A percentile compares a stretch with the other conserved stretches of the same genome.
phyloP scores from a whole-genome alignment of 1,284 basidiomycete species.

The Rhodotorula mucilaginosa region DNA sequence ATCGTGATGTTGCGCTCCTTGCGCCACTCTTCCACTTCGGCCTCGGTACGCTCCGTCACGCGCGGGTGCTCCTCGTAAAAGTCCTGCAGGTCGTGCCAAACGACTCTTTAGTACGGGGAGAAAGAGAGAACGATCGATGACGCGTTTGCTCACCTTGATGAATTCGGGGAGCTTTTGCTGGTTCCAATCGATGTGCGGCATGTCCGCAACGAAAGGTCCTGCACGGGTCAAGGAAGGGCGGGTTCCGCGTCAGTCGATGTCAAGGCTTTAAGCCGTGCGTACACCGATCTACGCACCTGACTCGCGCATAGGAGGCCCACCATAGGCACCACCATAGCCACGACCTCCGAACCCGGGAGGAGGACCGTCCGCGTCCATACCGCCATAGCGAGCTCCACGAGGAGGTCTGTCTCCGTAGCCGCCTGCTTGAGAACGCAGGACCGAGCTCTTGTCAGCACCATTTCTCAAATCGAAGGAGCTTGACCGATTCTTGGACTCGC shows the following conservation, averaged over 20 bases:
- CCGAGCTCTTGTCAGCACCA: too few relatives aligned
- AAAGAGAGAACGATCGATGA: not conserved
- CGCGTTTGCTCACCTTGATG: not conserved
- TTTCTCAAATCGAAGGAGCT: too few relatives aligned
- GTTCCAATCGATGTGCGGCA: conserved; percentile 4
- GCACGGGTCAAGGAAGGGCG: too few relatives aligned
- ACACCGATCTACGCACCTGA: not conserved
- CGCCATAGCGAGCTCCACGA: too few relatives aligned
- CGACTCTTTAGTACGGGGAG: too few relatives aligned
- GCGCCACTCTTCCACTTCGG: conserved; percentile 47
- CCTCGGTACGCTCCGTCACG: conserved; percentile 43
- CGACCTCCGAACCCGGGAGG: not conserved
- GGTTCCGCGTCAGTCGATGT: not conserved
- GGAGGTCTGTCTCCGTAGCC: not conserved
- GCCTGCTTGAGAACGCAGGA: not conserved
- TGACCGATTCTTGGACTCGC: too few relatives aligned
- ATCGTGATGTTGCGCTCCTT: conserved; percentile 16
- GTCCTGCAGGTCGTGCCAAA: not conserved
- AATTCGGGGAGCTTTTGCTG: conserved; percentile 1
- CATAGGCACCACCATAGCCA: not conserved
- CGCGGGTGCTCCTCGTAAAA: conserved; percentile 42
- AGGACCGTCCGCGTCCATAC: not conserved
- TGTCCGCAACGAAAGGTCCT: not conserved
- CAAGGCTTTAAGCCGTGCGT: not conserved
- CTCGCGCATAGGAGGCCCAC: not conserved